Conservation (phyloP, 2,329 filamentous ascomycete genomes). For the Penicillium sp. region DNA sequence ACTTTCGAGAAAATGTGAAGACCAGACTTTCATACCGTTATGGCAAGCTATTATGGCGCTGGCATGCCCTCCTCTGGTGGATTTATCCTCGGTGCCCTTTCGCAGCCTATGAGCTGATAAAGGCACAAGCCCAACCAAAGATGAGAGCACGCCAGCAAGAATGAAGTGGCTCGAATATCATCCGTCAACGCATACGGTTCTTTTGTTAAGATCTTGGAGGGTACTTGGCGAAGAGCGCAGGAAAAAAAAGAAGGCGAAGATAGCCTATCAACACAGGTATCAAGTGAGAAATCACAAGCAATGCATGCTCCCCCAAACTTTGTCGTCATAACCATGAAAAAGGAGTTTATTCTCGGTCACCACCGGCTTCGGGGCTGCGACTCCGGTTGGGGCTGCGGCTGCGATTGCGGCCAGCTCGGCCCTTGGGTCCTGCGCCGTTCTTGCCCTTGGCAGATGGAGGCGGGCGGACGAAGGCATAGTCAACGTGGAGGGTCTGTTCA, state of each 20-base stretch:
- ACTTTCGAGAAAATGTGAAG: not conserved
- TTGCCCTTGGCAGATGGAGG: conserved; percentile 50
- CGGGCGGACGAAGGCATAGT: conserved; percentile 68
- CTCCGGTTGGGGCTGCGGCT: conserved; percentile 50
- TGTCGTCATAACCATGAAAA: conserved; percentile 6
- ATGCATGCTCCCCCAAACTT: conserved; percentile 5
- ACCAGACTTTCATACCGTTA: conserved; percentile 25
- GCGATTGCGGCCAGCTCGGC: conserved; percentile 42
- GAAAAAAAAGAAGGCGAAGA: conserved; percentile 9
- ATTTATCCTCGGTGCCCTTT: not conserved
- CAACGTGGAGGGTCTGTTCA: conserved; percentile 66
- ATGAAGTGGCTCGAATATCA: conserved; percentile 9
- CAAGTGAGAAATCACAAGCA: conserved; percentile 8
- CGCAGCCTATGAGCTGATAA: not conserved
- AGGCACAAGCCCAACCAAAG: conserved; percentile 1
- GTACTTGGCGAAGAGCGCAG: conserved; percentile 6
- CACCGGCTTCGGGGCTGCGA: conserved; percentile 46
- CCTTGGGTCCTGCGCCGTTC: conserved; percentile 41
- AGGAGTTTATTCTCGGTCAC: conserved; percentile 34
- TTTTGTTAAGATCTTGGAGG: conserved; percentile 10
- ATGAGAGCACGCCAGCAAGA: conserved; percentile 27
- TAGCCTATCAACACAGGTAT: conserved; percentile 16
- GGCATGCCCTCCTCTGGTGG: conserved; percentile 24
- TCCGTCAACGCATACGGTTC: not conserved
- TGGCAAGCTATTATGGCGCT: conserved; percentile 30